Percentiles rank a stretch among this genome's conserved stretches.
Evolutionary conservation across 2,329 filamentous ascomycete species (phyloP).

Genomic region (Dactylellina sp.): DNA sequence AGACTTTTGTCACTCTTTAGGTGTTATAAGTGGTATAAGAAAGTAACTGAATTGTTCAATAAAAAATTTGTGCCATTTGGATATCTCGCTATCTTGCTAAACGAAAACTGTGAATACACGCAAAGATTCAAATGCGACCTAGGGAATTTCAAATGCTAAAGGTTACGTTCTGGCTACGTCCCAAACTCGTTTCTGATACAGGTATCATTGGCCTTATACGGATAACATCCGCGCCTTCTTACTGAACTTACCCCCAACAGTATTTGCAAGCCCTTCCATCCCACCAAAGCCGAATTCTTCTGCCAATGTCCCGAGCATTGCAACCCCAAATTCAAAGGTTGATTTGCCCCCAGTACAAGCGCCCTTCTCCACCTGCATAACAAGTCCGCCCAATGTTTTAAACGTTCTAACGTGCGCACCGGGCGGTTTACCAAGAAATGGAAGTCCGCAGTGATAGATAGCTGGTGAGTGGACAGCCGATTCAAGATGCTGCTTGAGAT

Average conservation of each 20-base stretch:
- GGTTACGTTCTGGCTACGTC: no score
- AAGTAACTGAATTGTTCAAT: background rate
- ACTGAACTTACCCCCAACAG: conserved; percentile 3
- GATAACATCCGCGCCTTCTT: background rate
- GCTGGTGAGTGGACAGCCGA: conserved; percentile 21
- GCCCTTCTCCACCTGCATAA: conserved; percentile 24
- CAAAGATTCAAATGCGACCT: no score
- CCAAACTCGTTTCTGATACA: no score
- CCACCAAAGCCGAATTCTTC: conserved; percentile 25
- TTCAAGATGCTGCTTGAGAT: conserved; percentile 9
- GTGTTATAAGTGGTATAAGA: background rate
- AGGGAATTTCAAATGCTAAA: no score
- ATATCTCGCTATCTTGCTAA: no score
- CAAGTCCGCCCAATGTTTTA: conserved; percentile 33
- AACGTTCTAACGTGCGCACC: conserved; percentile 6
- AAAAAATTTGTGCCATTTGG: no score
- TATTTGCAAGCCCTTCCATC: background rate
- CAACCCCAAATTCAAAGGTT: conserved; percentile 13
- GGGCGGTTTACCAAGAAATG: conserved; percentile 1
- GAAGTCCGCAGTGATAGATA: conserved; percentile 25
- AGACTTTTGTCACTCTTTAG: conserved; percentile 20
- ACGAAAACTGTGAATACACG: no score
- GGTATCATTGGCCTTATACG: no score
- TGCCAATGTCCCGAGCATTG: conserved; percentile 24
- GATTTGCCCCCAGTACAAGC: conserved; percentile 13